A percentile compares a stretch with the other conserved stretches of the same genome.
phyloP scores from a whole-genome alignment of 2,329 filamentous ascomycete genomes.

The Beauveria rudraprayagi region DNA sequence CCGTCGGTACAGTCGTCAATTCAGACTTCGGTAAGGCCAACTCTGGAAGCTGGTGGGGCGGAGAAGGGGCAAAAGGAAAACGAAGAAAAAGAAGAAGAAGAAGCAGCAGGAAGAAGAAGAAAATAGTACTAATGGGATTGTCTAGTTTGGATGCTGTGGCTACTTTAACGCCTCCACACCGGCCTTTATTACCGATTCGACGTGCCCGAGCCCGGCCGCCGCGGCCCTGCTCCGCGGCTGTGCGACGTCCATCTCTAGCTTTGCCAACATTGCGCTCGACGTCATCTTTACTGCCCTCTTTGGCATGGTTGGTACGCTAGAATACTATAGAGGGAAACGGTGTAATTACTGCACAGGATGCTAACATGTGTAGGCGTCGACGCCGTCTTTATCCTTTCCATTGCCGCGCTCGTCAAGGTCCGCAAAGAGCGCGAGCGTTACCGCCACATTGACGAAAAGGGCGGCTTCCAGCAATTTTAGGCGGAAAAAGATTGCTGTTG shows the following conservation, averaged over 20 bases:
- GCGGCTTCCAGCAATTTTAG: conserved; percentile 35
- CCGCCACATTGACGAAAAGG: conserved; percentile 75
- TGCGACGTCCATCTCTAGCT: conserved; percentile 56
- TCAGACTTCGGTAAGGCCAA: conserved; percentile 53
- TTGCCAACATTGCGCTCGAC: conserved; percentile 64
- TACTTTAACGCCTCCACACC: conserved; percentile 66
- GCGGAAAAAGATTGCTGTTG: conserved; percentile 26
- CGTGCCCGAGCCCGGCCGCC: conserved; percentile 61
- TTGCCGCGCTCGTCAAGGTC: conserved; percentile 71
- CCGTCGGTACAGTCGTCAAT: conserved; percentile 56
- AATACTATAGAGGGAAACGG: too few relatives aligned
- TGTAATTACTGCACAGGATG: too few relatives aligned
- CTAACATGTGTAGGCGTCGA: conserved; percentile 44
- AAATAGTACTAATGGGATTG: conserved; percentile 9
- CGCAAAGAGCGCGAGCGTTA: conserved; percentile 73
- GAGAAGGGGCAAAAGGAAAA: conserved; percentile 2
- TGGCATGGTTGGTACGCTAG: conserved; percentile 58
- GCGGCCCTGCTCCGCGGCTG: conserved; percentile 66
- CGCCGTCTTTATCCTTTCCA: conserved; percentile 58
- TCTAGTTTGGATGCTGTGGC: conserved; percentile 71
- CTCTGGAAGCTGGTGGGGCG: too few relatives aligned
- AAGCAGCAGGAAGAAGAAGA: background rate
- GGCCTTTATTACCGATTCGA: conserved; percentile 60
- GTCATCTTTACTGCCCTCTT: conserved; percentile 72
- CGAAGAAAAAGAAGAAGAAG: background rate